These are phyloP conservation scores for Fusarium palustre DNA, from an alignment of 2,329 filamentous ascomycete species.

Conservation along the genomic window DNA sequence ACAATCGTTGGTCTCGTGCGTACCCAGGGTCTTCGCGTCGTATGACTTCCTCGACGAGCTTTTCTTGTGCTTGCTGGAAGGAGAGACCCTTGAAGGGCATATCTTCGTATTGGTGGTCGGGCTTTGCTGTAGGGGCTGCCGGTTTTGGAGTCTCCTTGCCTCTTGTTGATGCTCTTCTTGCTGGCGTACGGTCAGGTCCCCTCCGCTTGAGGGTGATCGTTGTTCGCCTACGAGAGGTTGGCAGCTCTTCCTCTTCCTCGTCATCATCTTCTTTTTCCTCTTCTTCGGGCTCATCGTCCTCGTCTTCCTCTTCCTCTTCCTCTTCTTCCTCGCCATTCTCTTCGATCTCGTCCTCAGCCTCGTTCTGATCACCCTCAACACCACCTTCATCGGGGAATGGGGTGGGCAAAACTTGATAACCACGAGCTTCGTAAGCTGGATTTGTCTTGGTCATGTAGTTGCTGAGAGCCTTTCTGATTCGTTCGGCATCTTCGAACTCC, in stretches of 20 bases:
- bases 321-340: slow-evolving; percentile 48
- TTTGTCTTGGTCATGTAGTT: slow-evolving; percentile 91
- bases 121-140: slow-evolving; percentile 56
- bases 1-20: background rate
- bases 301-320: slow-evolving; percentile 49
- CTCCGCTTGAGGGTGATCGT: slow-evolving; percentile 57
- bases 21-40: slow-evolving; percentile 75
- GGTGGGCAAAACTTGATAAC: slow-evolving; percentile 78
- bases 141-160: slow-evolving; percentile 51
- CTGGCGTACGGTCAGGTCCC: slow-evolving; percentile 51
- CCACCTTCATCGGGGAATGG: slow-evolving; percentile 63
- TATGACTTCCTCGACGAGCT: slow-evolving; percentile 81
- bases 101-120: slow-evolving; percentile 66
- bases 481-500: slow-evolving; percentile 85
- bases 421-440: slow-evolving; percentile 77
- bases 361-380: slow-evolving; percentile 48
- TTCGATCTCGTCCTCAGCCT: slow-evolving; percentile 49
- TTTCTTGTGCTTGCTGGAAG: slow-evolving; percentile 89
- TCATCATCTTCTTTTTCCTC: slow-evolving; percentile 48
- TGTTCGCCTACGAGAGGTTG: slow-evolving; percentile 52
- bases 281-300: slow-evolving; percentile 49
- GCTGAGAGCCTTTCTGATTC: slow-evolving; percentile 85
- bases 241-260: slow-evolving; percentile 48
- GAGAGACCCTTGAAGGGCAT: slow-evolving; percentile 76
- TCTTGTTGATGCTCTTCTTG: slow-evolving; percentile 51